Base-by-base conservation (phyloP, 2,329 filamentous ascomycete genomes). In the Fusarium guadeloupense region DNA sequence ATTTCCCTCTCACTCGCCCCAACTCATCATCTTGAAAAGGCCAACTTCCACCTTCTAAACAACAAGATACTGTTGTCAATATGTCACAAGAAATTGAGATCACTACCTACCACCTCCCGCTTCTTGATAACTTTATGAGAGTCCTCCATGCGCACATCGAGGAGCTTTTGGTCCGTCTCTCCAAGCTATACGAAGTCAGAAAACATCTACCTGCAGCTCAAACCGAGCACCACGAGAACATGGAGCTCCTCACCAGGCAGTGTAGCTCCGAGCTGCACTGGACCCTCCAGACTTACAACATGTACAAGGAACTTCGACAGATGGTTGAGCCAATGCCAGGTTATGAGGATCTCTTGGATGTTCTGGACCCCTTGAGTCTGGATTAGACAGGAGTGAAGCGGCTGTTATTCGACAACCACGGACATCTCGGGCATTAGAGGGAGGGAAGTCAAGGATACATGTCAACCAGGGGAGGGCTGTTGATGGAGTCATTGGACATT, bases 181-280 rank as follows among this genome's bases (percentile, higher is more conserved):
- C 37, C 9, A 46, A 42, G 9, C 37, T 60, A 6, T 31, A 19
- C 9, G 55, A 61, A 28, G 9, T 61, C 21, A 38, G 33, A 10
- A 23, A 35, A 4, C 23, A 33, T 9, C 10, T 56, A 17, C 56
- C 55, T 17, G 26, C 20, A 30, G 16, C 43, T 5, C n/a, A 35
- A 12, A 9, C 7, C 10, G 26, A 37, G 6, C 30, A 23, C 9
- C 14, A 21, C 3, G 35, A 31, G 4, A 5, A 17, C 9, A 30
- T 48, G n/a, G 33, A 51, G 1, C 30, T 39, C 1, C 55, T 61
- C 12, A 21, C 46, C 19, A 37, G 16, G 4, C 45, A 60, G 9
- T 51, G 50, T 20, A 39, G 49, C 23, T 14, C 42, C 3, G 55
- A 59, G n/a, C n/a, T 38, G 7, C 12, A 23, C n/a, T 55, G 57